Percentiles rank a stretch among this genome's conserved stretches.
phyloP scores from a whole-genome alignment of 768 basidiomycete species.

The Baorangia bicolor region DNA sequence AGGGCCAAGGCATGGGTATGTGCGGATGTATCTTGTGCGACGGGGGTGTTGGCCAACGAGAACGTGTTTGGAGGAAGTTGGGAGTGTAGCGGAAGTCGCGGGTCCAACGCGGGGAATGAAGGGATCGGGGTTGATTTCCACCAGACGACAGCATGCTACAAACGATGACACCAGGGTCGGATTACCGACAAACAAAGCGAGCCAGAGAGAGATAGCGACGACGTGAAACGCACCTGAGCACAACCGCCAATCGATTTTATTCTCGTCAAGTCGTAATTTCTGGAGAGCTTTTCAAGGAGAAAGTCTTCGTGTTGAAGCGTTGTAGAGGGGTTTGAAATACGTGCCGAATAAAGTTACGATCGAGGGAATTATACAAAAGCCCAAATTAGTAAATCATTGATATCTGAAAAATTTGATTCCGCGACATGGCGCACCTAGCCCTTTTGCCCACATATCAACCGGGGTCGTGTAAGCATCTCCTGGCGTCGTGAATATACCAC shows the following conservation, averaged over 20 bases:
- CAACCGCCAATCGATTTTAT: constrained; percentile 77
- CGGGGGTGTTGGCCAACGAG: constrained; percentile 70
- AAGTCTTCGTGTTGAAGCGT: constrained; percentile 48
- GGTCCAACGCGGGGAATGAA: constrained; percentile 69
- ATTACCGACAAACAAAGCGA: background rate
- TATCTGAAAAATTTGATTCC: constrained; percentile 62
- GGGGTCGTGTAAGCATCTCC: constrained; percentile 88
- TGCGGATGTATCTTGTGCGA: constrained; percentile 78
- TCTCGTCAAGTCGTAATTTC: constrained; percentile 66
- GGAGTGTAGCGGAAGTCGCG: constrained; percentile 63
- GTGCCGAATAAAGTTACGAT: constrained; percentile 33
- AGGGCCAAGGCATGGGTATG: constrained; percentile 75
- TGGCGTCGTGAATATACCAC: constrained; percentile 83
- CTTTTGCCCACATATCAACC: constrained; percentile 90
- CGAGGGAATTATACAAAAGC: constrained; percentile 30
- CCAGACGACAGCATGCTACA: constrained; percentile 75
- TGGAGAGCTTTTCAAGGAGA: constrained; percentile 70
- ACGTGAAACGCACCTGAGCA: constrained; percentile 57
- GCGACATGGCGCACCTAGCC: constrained; percentile 56
- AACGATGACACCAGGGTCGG: background rate
- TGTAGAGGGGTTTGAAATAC: constrained; percentile 1
- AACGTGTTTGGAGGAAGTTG: constrained; percentile 69
- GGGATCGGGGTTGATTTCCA: constrained; percentile 80
- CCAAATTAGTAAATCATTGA: constrained; percentile 37
- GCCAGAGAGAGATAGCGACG: background rate